Evolutionary conservation across 2,329 filamentous ascomycete genomes (phyloP), one percentile per base, ranked within the genome.

Genomic region (Westerdykella aurantiaca): DNA sequence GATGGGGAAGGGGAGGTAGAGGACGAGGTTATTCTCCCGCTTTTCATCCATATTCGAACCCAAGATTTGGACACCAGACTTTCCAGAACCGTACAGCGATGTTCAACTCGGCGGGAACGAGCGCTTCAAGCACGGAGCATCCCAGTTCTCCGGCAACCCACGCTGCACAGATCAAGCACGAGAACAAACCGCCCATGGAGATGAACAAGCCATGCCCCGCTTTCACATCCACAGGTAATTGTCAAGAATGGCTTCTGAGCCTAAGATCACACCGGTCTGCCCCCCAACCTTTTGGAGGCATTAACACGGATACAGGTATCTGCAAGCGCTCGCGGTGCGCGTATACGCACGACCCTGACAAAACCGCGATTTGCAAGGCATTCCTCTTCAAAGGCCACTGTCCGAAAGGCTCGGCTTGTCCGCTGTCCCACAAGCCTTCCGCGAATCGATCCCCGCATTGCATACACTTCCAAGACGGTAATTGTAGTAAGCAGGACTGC

Each of bases 341-440:
- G 43, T 93, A 85, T 63, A 73, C 82, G 39, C 93, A 98, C 74
- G 87, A 98, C 62, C 80, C 86, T 34, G 75, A 81, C 63, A 95
- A 88, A 71, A 87, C 95, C 59, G 87, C 91, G 44, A 82, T 93
- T 44, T 98, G 93, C 81, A 93, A 88, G 69, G 83, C 87, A 42
- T 89, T 86, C 64, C 76, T 97, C 42, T 82, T 83, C 60, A 89
- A 85, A 63, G 85, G 86, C 62, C 76, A 78, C 58, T 98, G 93
- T 72, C 72, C 75, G 56, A 80, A 80, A 66, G 88, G 88, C 69
- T 79, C 84, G 61, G 77, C 77, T 60, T 98, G 93, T 77, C 87
- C 95, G 69, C 78, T 97, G 48, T 95, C 90, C 51, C 93, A 97
- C 77, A 83, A 93, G 38, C 74, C 87, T 51, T 86, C 79, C 43